phyloP scores from a whole-genome alignment of 768 basidiomycete species.

The Suillus ampliporus region DNA sequence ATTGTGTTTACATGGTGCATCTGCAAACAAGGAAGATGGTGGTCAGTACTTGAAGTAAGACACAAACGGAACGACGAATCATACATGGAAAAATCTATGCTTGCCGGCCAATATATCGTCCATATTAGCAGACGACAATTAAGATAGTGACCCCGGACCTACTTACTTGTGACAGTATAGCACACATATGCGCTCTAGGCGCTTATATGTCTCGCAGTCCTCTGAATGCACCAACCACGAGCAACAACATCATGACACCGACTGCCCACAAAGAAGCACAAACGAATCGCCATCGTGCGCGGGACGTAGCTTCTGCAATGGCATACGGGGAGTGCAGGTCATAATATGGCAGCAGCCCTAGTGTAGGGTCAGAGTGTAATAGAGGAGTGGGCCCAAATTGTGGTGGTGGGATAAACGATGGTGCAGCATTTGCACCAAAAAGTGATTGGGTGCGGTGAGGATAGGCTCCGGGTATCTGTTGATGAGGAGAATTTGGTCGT shows the following conservation, averaged over 20 bases:
- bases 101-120: not conserved
- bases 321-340: conserved; percentile 49
- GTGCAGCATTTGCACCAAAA: conserved; percentile 21
- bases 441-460: conserved; percentile 20
- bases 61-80: not conserved
- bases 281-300: conserved; percentile 53
- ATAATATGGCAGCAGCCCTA: conserved; percentile 46
- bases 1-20: conserved; percentile 2
- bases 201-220: conserved; percentile 14
- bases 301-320: conserved; percentile 39
- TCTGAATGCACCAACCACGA: conserved; percentile 33
- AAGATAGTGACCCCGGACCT: not conserved
- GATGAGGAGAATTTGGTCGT: conserved; percentile 23
- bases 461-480: conserved; percentile 20
- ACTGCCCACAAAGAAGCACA: conserved; percentile 46
- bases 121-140: not conserved
- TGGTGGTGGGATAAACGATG: conserved; percentile 24
- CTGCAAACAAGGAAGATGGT: not conserved
- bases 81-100: not conserved
- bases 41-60: not conserved
- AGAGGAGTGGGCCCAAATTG: conserved; percentile 49
- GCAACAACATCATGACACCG: conserved; percentile 35
- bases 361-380: conserved; percentile 38
- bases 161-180: not conserved
- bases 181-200: not conserved